Conservation (phyloP, 352 stramenopile genomes). For the Globisporangium nagaii region DNA sequence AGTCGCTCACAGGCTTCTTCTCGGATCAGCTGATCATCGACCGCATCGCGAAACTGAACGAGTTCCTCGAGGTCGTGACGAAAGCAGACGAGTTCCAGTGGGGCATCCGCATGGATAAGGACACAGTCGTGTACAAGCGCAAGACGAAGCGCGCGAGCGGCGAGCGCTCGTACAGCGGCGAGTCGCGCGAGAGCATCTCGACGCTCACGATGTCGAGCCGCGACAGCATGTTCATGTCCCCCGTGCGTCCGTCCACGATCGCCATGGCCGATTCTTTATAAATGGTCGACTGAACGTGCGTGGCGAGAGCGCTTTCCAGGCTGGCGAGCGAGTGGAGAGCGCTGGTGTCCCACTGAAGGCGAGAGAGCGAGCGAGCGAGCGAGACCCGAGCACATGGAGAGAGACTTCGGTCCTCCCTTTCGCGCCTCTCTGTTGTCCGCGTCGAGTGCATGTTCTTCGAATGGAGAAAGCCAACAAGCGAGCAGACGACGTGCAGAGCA, state of each 20-base stretch:
- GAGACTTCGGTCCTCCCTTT: too few species aligned
- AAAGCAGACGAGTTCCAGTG: conserved; percentile 85
- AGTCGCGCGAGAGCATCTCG: conserved; percentile 73
- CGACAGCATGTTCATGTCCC: conserved; percentile 72
- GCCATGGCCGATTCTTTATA: conserved; percentile 38
- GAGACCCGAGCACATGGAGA: too few species aligned
- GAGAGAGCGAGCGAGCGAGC: not conserved
- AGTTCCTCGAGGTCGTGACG: conserved; percentile 82
- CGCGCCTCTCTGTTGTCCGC: too few species aligned
- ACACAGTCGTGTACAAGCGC: conserved; percentile 87
- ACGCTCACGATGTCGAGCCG: conserved; percentile 66
- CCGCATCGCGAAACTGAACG: conserved; percentile 81
- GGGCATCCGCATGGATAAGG: conserved; percentile 88
- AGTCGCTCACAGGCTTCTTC: conserved; percentile 78
- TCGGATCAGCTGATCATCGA: conserved; percentile 84
- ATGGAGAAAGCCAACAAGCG: not conserved
- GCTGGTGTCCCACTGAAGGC: too few species aligned
- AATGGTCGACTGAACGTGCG: not conserved
- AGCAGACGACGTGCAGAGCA: not conserved
- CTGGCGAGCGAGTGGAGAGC: not conserved
- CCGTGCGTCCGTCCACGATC: conserved; percentile 65
- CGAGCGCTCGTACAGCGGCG: conserved; percentile 60
- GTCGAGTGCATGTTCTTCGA: too few species aligned
- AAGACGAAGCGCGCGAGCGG: conserved; percentile 61
- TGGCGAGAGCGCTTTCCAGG: not conserved